Evolutionary conservation across 257 asterid genomes (phyloP), one percentile per base, ranked within the genome.

Genomic region (Gentiana dahurica): DNA sequence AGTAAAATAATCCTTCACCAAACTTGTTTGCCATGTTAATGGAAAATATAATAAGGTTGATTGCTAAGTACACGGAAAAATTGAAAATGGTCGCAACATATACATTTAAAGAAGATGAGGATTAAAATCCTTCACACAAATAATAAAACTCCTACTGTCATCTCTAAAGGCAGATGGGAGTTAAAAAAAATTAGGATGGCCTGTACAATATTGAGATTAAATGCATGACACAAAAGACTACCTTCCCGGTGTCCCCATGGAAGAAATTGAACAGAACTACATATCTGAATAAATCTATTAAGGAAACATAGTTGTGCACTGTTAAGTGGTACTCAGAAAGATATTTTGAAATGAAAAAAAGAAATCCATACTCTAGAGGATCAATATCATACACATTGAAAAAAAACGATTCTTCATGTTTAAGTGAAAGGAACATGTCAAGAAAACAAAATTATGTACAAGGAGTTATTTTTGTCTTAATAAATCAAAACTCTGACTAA

Each of bases 191-290:
- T 41, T 41, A 1, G 9, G 46, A 4, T 41, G 46, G 46, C 46
- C 6, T 41, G 46, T 10, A 4, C 6, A 7, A 5, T 5, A 10
- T 10, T 41, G 2, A 41, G 9, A 5, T 41, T 41, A 41, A 5
- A 10, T 41, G 46, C 46, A 41, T 10, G 9, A 54, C 48, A 43
- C 32, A 36, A 53, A 53, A 67, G 54, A 46, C 39, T 83, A 92
- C 97, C 99, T 83, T 86, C 91, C 98, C 99, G 88, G 49, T 83
- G 74, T 77, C 82, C 83, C 99, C 99, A 92, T 54, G 97, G 95
- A 77, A 88, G 89, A 72, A 88, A 88, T 57, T 83, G 94, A 67
- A 79, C 94, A 48, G 87, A 73, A 75, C 97, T 92, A 75, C 97
- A 85, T 43, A 92, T 88, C 99, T 92, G 79, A 76, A 62, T 36